phyloP scores from a whole-genome alignment of 2,329 filamentous ascomycete species.

The Chrysoporthe austroafricana region DNA sequence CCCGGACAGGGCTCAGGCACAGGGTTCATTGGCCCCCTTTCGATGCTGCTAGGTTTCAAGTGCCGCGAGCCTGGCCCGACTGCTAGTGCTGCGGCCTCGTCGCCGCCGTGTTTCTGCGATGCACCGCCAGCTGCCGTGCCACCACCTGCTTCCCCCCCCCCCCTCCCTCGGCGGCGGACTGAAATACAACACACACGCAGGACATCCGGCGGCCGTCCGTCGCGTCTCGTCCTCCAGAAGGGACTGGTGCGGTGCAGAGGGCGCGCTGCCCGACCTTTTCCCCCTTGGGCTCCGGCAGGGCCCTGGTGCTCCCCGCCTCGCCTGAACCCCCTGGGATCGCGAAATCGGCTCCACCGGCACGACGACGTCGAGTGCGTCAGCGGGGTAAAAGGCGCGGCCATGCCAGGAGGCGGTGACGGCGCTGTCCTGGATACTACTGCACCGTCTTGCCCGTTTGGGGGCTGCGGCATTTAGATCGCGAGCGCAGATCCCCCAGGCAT shows the following conservation, averaged over 20 bases:
- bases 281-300: no score
- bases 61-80: neutral
- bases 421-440: no score
- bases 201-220: no score
- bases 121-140: no score
- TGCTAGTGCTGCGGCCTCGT: neutral
- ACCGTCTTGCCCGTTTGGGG: neutral
- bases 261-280: no score
- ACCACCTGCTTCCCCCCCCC: no score
- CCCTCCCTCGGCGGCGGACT: no score
- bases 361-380: neutral
- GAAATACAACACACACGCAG: no score
- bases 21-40: constrained; percentile 12
- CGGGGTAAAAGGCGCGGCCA: constrained; percentile 1
- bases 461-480: neutral
- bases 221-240: no score
- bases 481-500: neutral
- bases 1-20: neutral
- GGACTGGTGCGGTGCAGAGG: no score
- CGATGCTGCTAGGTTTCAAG: constrained; percentile 6
- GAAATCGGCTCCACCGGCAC: constrained; percentile 3
- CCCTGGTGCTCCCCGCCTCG: no score
- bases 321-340: neutral
- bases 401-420: constrained; percentile 17
- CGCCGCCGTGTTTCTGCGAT: neutral